Evolutionary conservation across 208 protist species (phyloP).

Genomic region (Trypanosoma scelopori): DNA sequence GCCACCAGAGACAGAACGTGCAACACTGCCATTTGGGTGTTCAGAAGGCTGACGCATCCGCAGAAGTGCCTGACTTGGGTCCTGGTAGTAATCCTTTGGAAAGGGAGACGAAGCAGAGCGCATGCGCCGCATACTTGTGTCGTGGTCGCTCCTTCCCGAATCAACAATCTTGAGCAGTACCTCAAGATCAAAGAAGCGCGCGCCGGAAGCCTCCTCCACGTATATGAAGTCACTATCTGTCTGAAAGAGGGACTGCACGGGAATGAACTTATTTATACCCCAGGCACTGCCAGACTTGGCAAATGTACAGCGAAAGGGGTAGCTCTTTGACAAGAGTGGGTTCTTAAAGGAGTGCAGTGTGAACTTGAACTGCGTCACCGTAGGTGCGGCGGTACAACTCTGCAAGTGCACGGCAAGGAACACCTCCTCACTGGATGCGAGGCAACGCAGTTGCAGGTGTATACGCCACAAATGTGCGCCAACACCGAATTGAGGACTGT

Average conservation of each 20-base stretch:
- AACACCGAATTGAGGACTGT: slow-evolving; percentile 81
- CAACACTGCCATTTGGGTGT: neutral
- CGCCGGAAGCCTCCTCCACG: slow-evolving; percentile 55
- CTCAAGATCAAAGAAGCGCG: slow-evolving; percentile 74
- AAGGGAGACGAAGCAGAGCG: neutral
- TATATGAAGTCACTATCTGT: slow-evolving; percentile 69
- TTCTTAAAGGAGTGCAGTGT: slow-evolving; percentile 63
- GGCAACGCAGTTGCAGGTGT: slow-evolving; percentile 69
- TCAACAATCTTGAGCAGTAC: slow-evolving; percentile 60
- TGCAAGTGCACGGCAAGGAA: slow-evolving; percentile 86
- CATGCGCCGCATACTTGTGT: neutral
- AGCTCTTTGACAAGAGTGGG: slow-evolving; percentile 58
- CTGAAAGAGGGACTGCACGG: slow-evolving; percentile 51
- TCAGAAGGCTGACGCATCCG: neutral
- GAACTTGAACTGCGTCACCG: slow-evolving; percentile 77
- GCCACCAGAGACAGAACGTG: slow-evolving; percentile 1
- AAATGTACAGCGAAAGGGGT: slow-evolving; percentile 87
- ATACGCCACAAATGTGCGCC: slow-evolving; percentile 78
- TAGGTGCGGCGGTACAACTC: slow-evolving; percentile 51
- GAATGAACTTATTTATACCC: slow-evolving; percentile 88
- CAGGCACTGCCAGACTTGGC: slow-evolving; percentile 79
- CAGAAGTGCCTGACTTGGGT: neutral
- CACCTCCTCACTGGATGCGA: slow-evolving; percentile 31
- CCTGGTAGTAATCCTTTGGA: neutral
- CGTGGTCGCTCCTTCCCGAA: slow-evolving; percentile 14